Base-by-base conservation (phyloP, 805 yeast species). In the Yarrowia yakushimensis region DNA sequence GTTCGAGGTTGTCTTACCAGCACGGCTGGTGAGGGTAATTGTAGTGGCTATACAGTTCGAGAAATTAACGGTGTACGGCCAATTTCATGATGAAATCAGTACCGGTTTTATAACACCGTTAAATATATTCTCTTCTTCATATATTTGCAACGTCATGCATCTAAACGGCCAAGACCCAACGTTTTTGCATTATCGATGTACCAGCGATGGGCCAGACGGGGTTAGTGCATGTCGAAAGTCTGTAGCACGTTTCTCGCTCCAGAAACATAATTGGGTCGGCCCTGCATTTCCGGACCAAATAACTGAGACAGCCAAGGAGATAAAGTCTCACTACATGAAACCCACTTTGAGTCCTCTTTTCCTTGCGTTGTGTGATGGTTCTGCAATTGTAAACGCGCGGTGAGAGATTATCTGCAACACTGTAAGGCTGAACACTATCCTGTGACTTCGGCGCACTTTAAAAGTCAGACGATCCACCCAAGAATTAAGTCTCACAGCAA, bases 111-210 rank as follows among this genome's bases (percentile, higher is more conserved):
- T n/a, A n/a, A n/a, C n/a, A n/a, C n/a, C n/a, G n/a, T n/a, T n/a
- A n/a, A n/a, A n/a, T n/a, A n/a, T n/a, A n/a, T n/a, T n/a, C 34
- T 10, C 1, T 12, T 13, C 17, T 31, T 5, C n/a, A n/a, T n/a
- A n/a, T n/a, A n/a, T n/a, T 20, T 37, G 15, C 25, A 34, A 5
- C 7, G 11, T 3, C 11, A 4, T 39, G 27, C 43, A 22, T 13
- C 17, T 4, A 20, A 13, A 8, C 8, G 4, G 43, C 27, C 43
- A 39, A 39, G 43, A 39, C 2, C 18, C 28, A 43, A 43, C 50
- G 50, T 25, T 43, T 43, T 46, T 48, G 55, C 55, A 48, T 48
- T 31, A 48, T 48, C 55, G 39, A 48, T 28, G 55, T 39, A 48
- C n/a, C 22, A 31, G 55, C 28, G 39, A 48, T 31, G 55, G 39